Percentiles rank a stretch among this genome's conserved stretches.
Conservation (phyloP, 768 basidiomycete genomes). For the Mycena amicta region DNA sequence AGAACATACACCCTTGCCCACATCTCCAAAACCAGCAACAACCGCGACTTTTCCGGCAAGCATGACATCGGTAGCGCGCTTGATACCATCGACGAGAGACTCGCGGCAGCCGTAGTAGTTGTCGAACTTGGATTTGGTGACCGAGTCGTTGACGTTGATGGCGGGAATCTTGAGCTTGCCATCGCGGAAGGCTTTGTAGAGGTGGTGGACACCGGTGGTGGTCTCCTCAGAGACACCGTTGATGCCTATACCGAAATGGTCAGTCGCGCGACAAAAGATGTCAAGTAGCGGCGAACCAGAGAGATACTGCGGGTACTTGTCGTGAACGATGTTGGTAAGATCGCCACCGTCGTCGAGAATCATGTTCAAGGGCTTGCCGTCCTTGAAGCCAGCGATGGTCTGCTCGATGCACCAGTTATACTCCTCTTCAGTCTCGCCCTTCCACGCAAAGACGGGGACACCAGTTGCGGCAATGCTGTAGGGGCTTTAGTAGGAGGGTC, state of each 20-base stretch:
- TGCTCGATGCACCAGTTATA: constrained; percentile 99
- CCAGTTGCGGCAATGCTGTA: constrained; percentile 93
- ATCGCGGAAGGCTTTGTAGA: constrained; percentile 97
- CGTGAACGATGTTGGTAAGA: constrained; percentile 91
- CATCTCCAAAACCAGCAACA: constrained; percentile 98
- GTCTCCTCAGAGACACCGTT: constrained; percentile 98
- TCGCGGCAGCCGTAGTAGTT: constrained; percentile 99
- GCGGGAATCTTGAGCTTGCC: constrained; percentile 96
- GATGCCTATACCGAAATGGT: constrained; percentile 54
- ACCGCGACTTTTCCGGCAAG: constrained; percentile 99
- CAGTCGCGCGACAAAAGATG: constrained; percentile 3
- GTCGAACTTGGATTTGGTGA: constrained; percentile 99
- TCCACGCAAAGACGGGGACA: constrained; percentile 99
- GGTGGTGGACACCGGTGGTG: constrained; percentile 98
- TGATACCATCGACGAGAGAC: constrained; percentile 99
- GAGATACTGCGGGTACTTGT: constrained; percentile 93
- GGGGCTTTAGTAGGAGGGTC: neutral
- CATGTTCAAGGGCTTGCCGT: constrained; percentile 89
- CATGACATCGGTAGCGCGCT: constrained; percentile 99
- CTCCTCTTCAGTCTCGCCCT: constrained; percentile 99
- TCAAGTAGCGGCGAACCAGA: constrained; percentile 45
- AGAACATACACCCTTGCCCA: constrained; percentile 92
- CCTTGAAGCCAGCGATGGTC: constrained; percentile 85
- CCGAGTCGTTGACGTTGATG: constrained; percentile 99
- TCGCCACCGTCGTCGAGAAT: constrained; percentile 99